Evolutionary conservation across 2,329 filamentous ascomycete genomes (phyloP).

Genomic region (Aspergillus transmontanensis): DNA sequence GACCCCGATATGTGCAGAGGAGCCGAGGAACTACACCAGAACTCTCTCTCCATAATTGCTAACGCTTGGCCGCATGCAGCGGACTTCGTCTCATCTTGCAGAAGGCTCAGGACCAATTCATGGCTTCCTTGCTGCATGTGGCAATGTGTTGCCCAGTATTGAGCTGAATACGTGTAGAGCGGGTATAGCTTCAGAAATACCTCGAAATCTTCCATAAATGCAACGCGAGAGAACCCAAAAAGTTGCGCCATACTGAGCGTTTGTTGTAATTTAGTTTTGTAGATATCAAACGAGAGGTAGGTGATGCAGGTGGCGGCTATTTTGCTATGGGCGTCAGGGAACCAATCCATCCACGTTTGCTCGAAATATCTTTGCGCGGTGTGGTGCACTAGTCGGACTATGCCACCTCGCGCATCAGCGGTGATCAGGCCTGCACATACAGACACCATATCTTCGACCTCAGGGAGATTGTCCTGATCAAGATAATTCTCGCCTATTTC

Average conservation of each 20-base stretch:
- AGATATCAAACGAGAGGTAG: slow-evolving; percentile 24
- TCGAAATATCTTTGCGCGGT: slow-evolving; percentile 36
- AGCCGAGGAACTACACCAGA: neutral
- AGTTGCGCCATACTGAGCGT: too few species aligned
- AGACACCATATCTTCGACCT: slow-evolving; percentile 26
- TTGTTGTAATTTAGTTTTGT: too few species aligned
- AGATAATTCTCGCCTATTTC: slow-evolving; percentile 29
- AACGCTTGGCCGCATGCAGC: slow-evolving; percentile 2
- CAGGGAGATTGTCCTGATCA: slow-evolving; percentile 39
- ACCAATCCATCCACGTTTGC: slow-evolving; percentile 5
- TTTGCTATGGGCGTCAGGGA: slow-evolving; percentile 16
- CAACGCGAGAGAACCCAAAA: too few species aligned
- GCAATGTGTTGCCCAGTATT: neutral
- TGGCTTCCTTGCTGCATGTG: neutral
- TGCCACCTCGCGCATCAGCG: slow-evolving; percentile 30
- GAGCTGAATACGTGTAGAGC: neutral
- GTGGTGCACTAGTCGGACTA: slow-evolving; percentile 36
- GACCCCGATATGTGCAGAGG: neutral
- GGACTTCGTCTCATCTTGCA: neutral
- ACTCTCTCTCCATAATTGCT: neutral
- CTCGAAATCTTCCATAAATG: neutral
- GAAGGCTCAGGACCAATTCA: neutral
- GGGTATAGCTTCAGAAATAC: neutral
- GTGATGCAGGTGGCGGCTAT: slow-evolving; percentile 21
- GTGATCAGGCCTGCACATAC: slow-evolving; percentile 38